Percentiles rank a stretch among this genome's conserved stretches.
Evolutionary conservation across 768 basidiomycete genomes (phyloP).

Genomic region (Exidia glandulosa): DNA sequence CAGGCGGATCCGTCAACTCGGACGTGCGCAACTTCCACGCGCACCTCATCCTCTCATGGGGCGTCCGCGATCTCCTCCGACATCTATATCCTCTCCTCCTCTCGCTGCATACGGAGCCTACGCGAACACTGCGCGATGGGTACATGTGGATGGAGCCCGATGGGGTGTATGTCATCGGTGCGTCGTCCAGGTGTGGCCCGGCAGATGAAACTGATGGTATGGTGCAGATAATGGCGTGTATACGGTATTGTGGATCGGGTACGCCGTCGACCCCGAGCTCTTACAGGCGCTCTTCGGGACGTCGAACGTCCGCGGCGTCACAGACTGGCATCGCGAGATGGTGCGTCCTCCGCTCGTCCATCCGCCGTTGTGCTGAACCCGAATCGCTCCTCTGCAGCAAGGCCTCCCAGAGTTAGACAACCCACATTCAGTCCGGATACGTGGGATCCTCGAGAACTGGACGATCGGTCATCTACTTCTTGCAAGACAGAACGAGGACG

Average conservation of each 20-base stretch:
- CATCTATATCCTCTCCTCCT: slow-evolving; percentile 82
- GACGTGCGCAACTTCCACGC: slow-evolving; percentile 86
- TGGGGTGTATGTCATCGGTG: slow-evolving; percentile 90
- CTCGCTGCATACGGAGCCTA: slow-evolving; percentile 74
- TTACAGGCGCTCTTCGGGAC: slow-evolving; percentile 75
- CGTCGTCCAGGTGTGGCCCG: slow-evolving; percentile 9
- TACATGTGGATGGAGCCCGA: slow-evolving; percentile 81
- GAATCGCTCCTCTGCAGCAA: slow-evolving; percentile 30
- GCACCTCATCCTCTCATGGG: slow-evolving; percentile 61
- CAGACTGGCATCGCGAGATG: slow-evolving; percentile 50
- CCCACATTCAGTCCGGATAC: slow-evolving; percentile 70
- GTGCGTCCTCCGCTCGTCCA: slow-evolving; percentile 29
- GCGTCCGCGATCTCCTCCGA: slow-evolving; percentile 58
- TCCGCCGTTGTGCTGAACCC: neutral
- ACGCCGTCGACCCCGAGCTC: slow-evolving; percentile 68
- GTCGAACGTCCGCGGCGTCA: slow-evolving; percentile 48
- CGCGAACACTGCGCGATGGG: slow-evolving; percentile 69
- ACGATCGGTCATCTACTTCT: slow-evolving; percentile 47
- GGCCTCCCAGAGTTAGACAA: slow-evolving; percentile 62
- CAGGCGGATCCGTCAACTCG: slow-evolving; percentile 81
- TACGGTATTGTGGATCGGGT: slow-evolving; percentile 85
- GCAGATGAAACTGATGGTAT: neutral
- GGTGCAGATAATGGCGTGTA: slow-evolving; percentile 73
- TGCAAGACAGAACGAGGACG: slow-evolving; percentile 89
- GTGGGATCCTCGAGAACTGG: slow-evolving; percentile 71